A percentile compares a stretch with the other conserved stretches of the same genome.
These are phyloP conservation scores for Aspergillaceae sp. DNA, from an alignment of 2,329 filamentous ascomycete genomes.

Conservation along the genomic window DNA sequence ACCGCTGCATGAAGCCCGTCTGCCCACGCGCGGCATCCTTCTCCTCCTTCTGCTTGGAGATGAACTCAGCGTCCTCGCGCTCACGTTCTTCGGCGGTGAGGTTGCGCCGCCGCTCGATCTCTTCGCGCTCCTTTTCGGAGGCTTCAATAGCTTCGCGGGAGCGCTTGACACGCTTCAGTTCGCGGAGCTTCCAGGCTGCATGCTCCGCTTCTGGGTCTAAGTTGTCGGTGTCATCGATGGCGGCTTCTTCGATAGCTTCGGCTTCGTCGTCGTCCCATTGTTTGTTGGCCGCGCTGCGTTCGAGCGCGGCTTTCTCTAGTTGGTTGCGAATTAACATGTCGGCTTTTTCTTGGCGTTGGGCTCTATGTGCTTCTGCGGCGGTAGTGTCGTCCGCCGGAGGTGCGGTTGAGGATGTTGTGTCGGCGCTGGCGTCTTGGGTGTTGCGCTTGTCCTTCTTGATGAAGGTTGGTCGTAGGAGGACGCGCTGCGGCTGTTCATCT, in stretches of 20 bases:
- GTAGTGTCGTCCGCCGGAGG: constrained; percentile 27
- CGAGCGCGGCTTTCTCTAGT: constrained; percentile 70
- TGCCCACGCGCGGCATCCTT: constrained; percentile 65
- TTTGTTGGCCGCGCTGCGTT: constrained; percentile 65
- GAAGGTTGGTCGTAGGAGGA: constrained; percentile 57
- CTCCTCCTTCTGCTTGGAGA: constrained; percentile 72
- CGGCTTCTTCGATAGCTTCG: constrained; percentile 58
- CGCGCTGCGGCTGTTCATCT: constrained; percentile 49
- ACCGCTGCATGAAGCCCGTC: constrained; percentile 88
- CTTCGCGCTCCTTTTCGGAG: constrained; percentile 75
- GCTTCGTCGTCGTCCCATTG: constrained; percentile 70
- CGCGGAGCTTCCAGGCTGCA: constrained; percentile 87
- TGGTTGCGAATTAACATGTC: constrained; percentile 82
- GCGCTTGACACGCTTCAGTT: constrained; percentile 79
- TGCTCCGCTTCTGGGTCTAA: constrained; percentile 79
- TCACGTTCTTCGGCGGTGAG: constrained; percentile 78
- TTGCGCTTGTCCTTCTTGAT: constrained; percentile 56
- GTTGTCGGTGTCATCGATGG: constrained; percentile 82
- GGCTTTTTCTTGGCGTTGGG: constrained; percentile 59
- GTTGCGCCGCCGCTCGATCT: constrained; percentile 79
- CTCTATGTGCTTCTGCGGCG: constrained; percentile 31
- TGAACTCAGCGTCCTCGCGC: constrained; percentile 70
- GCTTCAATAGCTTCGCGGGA: constrained; percentile 77
- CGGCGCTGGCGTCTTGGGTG: constrained; percentile 16
- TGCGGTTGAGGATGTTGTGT: constrained; percentile 8